Evolutionary conservation across 345 rosid genomes (phyloP).

Genomic region (Iberis pinnata): DNA sequence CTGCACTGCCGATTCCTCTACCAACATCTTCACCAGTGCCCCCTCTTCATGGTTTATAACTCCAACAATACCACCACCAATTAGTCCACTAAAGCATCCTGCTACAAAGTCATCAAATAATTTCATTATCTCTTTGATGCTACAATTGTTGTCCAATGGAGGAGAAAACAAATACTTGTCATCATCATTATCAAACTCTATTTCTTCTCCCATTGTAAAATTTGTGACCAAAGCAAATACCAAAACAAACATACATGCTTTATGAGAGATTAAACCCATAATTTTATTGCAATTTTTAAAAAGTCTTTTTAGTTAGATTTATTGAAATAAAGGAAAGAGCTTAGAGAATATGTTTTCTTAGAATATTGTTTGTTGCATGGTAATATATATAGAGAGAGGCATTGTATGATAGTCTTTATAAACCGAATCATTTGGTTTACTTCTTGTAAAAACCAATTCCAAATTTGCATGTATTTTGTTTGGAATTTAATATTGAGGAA

Average conservation of each 20-base stretch:
- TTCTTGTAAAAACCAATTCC: too few species aligned
- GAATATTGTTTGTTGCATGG: constrained; percentile 4
- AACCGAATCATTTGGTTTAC: too few species aligned
- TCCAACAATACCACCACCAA: neutral
- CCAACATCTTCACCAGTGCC: neutral
- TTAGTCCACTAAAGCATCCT: constrained; percentile 24
- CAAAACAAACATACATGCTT: constrained; percentile 23
- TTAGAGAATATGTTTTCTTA: neutral
- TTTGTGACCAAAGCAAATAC: constrained; percentile 18
- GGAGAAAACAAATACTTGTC: constrained; percentile 26
- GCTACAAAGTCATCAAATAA: constrained; percentile 25
- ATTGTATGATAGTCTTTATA: too few species aligned
- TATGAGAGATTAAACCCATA: constrained; percentile 14
- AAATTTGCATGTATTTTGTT: too few species aligned
- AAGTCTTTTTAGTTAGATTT: neutral
- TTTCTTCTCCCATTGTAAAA: constrained; percentile 10
- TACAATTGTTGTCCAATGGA: constrained; percentile 23
- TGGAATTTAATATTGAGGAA: too few species aligned
- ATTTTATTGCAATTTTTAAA: neutral
- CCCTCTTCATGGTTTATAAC: neutral
- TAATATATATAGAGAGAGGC: constrained; percentile 21
- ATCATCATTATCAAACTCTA: constrained; percentile 23
- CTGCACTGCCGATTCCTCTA: neutral
- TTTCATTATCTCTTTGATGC: constrained; percentile 26
- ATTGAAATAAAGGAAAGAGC: neutral